Evolutionary conservation across 805 yeast genomes (phyloP).

Genomic region (Candida bentonensis): DNA sequence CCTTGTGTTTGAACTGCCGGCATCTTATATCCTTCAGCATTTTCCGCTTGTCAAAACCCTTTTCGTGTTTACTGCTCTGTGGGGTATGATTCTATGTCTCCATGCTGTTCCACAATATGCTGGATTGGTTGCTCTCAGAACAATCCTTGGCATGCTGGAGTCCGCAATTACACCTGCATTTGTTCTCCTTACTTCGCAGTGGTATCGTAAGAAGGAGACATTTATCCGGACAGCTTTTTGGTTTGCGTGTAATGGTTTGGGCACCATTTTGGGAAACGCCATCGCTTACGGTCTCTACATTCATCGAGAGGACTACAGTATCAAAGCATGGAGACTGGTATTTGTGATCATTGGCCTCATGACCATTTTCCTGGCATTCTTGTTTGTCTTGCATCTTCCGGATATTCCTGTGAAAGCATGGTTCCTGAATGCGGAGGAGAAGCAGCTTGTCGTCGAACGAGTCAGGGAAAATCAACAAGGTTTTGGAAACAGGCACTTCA

Average conservation of each 20-base stretch:
- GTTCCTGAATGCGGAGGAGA: slow-evolving; percentile 33
- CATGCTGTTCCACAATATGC: slow-evolving; percentile 31
- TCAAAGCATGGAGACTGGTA: slow-evolving; percentile 38
- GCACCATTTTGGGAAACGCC: slow-evolving; percentile 31
- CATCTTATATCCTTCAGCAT: slow-evolving; percentile 33
- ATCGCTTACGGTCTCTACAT: slow-evolving; percentile 33
- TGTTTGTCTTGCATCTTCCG: slow-evolving; percentile 26
- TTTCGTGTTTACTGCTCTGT: slow-evolving; percentile 26
- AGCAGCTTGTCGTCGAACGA: slow-evolving; percentile 33
- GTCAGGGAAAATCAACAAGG: slow-evolving; percentile 42
- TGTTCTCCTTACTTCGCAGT: slow-evolving; percentile 41
- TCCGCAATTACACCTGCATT: slow-evolving; percentile 42
- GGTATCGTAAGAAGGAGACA: slow-evolving; percentile 35
- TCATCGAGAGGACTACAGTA: slow-evolving; percentile 18
- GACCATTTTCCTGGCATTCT: slow-evolving; percentile 27
- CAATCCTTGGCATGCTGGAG: slow-evolving; percentile 38
- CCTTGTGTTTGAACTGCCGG: slow-evolving; percentile 39
- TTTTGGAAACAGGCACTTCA: slow-evolving; percentile 41
- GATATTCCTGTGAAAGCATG: slow-evolving; percentile 37
- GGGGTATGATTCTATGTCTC: slow-evolving; percentile 36
- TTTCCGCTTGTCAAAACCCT: slow-evolving; percentile 43
- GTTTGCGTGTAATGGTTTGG: slow-evolving; percentile 31
- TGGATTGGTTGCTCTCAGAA: slow-evolving; percentile 31
- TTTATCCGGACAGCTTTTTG: slow-evolving; percentile 31
- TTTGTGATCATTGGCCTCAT: slow-evolving; percentile 43